These are phyloP conservation scores for Didymella segeticola DNA, from an alignment of 2,329 filamentous ascomycete species.

Conservation along the genomic window DNA sequence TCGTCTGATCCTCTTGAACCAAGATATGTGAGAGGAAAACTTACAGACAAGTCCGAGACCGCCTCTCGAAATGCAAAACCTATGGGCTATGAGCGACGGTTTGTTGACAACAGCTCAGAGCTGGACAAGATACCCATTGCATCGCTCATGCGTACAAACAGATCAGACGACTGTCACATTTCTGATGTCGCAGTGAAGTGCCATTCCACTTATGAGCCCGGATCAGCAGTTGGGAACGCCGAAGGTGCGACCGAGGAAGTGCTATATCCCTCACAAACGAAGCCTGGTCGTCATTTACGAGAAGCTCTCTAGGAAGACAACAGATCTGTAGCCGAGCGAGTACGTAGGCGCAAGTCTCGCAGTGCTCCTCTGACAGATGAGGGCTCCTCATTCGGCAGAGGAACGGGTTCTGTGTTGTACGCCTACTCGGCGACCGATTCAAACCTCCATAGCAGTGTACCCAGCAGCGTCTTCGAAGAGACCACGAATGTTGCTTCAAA, in stretches of 20 bases:
- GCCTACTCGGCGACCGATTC: neutral
- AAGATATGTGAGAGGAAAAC: neutral
- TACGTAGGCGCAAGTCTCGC: slow-evolving; percentile 16
- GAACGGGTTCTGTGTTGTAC: neutral
- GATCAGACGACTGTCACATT: neutral
- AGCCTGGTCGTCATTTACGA: slow-evolving; percentile 34
- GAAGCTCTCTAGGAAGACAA: slow-evolving; percentile 18
- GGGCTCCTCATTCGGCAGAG: neutral
- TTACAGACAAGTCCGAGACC: neutral
- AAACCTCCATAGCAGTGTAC: neutral
- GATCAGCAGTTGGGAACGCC: slow-evolving; percentile 28
- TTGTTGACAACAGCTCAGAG: neutral
- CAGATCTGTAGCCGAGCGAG: slow-evolving; percentile 1
- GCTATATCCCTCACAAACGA: slow-evolving; percentile 6
- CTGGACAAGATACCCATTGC: slow-evolving; percentile 5
- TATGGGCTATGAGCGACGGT: slow-evolving; percentile 4
- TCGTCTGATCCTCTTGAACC: neutral
- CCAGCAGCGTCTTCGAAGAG: neutral
- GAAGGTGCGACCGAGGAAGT: slow-evolving; percentile 14
- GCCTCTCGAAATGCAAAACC: slow-evolving; percentile 10
- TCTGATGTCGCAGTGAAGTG: slow-evolving; percentile 27
- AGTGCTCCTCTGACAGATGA: slow-evolving; percentile 14
- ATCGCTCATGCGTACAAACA: neutral
- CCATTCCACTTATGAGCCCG: slow-evolving; percentile 16
- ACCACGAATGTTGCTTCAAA: slow-evolving; percentile 20